Conservation (phyloP, 139 green algal genomes). For the Asterochloris sp. region DNA sequence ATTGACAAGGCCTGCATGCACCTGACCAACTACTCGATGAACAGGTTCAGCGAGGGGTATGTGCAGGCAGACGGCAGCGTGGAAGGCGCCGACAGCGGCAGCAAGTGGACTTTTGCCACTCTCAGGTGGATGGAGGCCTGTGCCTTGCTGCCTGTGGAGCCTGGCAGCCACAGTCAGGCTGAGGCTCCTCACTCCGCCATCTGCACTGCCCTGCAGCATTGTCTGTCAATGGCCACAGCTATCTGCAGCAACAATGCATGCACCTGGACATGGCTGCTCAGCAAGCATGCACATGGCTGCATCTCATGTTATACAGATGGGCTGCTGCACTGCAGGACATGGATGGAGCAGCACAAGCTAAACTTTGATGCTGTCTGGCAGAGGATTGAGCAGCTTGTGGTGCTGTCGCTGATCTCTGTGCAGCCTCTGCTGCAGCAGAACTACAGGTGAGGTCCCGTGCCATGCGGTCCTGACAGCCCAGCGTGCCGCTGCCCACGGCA, state of each 20-base stretch:
- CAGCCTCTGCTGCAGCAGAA: slow-evolving; percentile 75
- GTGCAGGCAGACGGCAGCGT: slow-evolving; percentile 45
- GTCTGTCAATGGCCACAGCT: too few species aligned
- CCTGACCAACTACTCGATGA: slow-evolving; percentile 72
- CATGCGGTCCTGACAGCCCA: too few species aligned
- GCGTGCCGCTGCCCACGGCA: too few species aligned
- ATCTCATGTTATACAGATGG: not conserved
- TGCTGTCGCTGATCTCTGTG: slow-evolving; percentile 60
- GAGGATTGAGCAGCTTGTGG: slow-evolving; percentile 52
- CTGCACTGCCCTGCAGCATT: too few species aligned
- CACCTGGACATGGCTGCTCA: not conserved
- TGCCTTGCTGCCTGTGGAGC: not conserved
- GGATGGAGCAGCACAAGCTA: slow-evolving; percentile 31
- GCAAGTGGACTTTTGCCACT: not conserved
- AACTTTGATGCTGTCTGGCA: slow-evolving; percentile 50
- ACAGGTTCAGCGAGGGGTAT: slow-evolving; percentile 49
- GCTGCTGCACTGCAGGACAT: slow-evolving; percentile 6
- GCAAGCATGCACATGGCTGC: not conserved
- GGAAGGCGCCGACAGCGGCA: slow-evolving; percentile 37
- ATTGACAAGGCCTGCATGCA: slow-evolving; percentile 61
- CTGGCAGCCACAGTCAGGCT: not conserved
- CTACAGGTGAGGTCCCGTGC: slow-evolving; percentile 34
- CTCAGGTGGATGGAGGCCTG: not conserved
- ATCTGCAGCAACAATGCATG: too few species aligned
- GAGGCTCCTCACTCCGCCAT: too few species aligned